Evolutionary conservation across 2,329 filamentous ascomycete genomes (phyloP).

Genomic region (Fusarium odoratissimum): DNA sequence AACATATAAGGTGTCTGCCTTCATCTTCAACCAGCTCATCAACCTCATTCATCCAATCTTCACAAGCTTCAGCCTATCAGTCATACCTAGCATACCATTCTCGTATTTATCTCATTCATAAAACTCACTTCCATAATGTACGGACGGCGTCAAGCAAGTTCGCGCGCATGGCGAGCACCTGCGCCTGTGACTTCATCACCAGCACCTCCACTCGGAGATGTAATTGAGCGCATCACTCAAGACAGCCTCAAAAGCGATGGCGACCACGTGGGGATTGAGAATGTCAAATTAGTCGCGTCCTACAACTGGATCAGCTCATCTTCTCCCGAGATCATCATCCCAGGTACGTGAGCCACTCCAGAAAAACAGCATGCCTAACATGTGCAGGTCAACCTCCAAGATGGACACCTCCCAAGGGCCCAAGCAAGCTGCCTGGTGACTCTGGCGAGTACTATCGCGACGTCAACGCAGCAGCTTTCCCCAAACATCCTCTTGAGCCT

Average conservation of each 20-base stretch:
- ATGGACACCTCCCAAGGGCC: constrained; percentile 32
- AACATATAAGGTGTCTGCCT: constrained; percentile 1
- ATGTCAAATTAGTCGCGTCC: constrained; percentile 56
- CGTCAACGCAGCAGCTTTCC: constrained; percentile 62
- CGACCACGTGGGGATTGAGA: constrained; percentile 45
- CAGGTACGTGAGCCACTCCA: constrained; percentile 45
- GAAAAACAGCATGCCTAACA: background rate
- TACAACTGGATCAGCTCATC: constrained; percentile 62
- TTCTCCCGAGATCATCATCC: constrained; percentile 57
- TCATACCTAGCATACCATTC: background rate
- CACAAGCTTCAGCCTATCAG: too few relatives aligned
- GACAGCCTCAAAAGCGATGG: background rate
- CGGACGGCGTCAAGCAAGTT: background rate
- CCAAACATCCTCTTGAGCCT: constrained; percentile 63
- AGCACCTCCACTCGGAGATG: constrained; percentile 36
- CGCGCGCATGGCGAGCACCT: background rate
- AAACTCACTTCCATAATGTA: background rate
- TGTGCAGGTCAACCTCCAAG: constrained; percentile 37
- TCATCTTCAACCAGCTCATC: background rate
- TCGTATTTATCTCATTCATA: background rate
- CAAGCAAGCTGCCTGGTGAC: constrained; percentile 48
- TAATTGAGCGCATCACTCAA: constrained; percentile 37
- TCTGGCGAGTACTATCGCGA: constrained; percentile 64
- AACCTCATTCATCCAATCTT: background rate
- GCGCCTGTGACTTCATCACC: background rate